Base-by-base conservation (phyloP, 768 basidiomycete species). In the Rhodotorula graminis region DNA sequence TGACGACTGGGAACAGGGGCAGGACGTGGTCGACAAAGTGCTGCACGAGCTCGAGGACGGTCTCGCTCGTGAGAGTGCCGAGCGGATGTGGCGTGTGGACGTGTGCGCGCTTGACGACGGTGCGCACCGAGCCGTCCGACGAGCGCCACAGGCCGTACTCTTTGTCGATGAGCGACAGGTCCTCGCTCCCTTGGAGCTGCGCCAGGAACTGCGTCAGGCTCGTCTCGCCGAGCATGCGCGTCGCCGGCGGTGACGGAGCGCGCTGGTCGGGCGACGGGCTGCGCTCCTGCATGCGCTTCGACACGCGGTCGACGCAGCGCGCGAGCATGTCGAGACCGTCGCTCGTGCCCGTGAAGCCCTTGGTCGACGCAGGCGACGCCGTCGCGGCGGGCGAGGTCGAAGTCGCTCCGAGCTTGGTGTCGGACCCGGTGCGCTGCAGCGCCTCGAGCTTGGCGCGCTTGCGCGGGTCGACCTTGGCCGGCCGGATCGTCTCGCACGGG, bases 271-370 rank as follows among this genome's bases (percentile, higher is more conserved):
- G 56, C 33, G 56, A 57, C 19, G 33, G 10, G 19, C 21, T 27
- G 19, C 33, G 56, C 21, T 57, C 56, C 21, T 57, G 56, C 56
- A 57, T 57, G 31, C 56, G 56, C 56, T 57, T 57, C 56, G 56
- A 57, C 33, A 57, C 56, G 31, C 56, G 56, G 56, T 57, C 56
- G 33, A 57, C 56, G 56, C 56, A 57, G 3, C 33, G 31, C 33
- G 56, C 56, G 25, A 57, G 56, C 56, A 57, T 57, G 33, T 57
- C 56, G 10, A 57, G 56, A 3, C 56, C 56, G 33, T 21, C 33
- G 33, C 31, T 33, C 19, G 18, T 57, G 10, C 33, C 56, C 1
- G 33, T 57, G 56, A 37, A 27, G 10, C 56, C 18, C 7, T 5
- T 9, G 1, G 19, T 23, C 9, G 56, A 33, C 1, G 19, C 56